Base-by-base conservation (phyloP, 208 protist species). In the Porcisia deanei region DNA sequence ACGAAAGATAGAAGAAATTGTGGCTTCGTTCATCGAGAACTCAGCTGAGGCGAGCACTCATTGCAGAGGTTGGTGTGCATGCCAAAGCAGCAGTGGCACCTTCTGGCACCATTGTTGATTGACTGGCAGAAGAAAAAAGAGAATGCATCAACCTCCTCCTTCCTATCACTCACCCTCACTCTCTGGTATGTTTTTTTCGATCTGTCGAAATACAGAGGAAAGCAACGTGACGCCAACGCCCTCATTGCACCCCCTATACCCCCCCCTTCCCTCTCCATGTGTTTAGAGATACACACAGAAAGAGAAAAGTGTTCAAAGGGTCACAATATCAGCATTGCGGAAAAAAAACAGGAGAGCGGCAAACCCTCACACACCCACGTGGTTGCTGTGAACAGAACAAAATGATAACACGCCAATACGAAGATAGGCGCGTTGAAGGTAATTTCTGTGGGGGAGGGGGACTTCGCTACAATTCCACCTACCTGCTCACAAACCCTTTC, bases 311-410 rank as follows among this genome's bases (percentile, higher is more conserved):
- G 9, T 39, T 67, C 20, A 37, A 25, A 20, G 63, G 37, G 25
- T 4, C 63, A 34, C 22, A 43, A 45, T 45, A 9, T 12, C 59
- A 18, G 22, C 34, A 4, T 18, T 5, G 20, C 14, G 39, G 55
- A 58, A 43, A 57, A 43, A 70, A 12, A n/a, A 45, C 18, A 61
- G 18, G 37, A 1, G 3, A 39, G 58, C 1, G 20, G 12, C 16
- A 8, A 41, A 65, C 10, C 41, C 63, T n/a, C 41, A 49, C n/a
- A 75, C 30, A 20, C 37, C 14, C 52, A 57, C 8, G 68, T 75
- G 43, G 8, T n/a, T 49, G 63, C 63, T 76, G 63, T 71, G 68
- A 76, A 70, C 52, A 76, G 37, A 34, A 60, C 54, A 52, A 49
- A 55, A 41, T 49, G 49, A 72, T 39, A 52, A 61, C 53, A 60